Evolutionary conservation across 352 stramenopile species (phyloP).

Genomic region (Pythium monospermum): DNA sequence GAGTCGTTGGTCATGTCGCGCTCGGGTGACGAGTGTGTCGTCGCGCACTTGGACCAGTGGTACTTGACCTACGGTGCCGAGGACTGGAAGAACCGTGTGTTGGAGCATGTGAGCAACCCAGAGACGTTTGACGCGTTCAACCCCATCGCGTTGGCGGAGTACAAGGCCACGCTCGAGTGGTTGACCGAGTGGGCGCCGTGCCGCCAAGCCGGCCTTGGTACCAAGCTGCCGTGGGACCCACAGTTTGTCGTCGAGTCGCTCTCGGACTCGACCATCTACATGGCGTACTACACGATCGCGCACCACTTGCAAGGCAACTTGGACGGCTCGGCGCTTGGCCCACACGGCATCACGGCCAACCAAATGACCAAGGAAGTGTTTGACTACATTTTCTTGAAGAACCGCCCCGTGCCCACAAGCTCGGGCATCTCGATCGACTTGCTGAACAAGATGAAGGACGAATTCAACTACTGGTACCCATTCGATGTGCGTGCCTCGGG

Average conservation of each 20-base stretch:
- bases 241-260: constrained; percentile 99
- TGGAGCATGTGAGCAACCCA: constrained; percentile 92
- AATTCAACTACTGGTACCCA: constrained; percentile 99
- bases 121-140: constrained; percentile 96
- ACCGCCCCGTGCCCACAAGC: constrained; percentile 68
- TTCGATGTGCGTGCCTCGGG: constrained; percentile 97
- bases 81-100: constrained; percentile 95
- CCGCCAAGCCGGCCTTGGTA: constrained; percentile 95
- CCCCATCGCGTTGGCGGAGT: constrained; percentile 89
- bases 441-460: constrained; percentile 91
- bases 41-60: constrained; percentile 99
- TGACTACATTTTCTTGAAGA: constrained; percentile 98
- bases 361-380: constrained; percentile 96
- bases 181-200: constrained; percentile 99
- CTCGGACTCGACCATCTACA: constrained; percentile 99
- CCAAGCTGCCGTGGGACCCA: constrained; percentile 97
- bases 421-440: constrained; percentile 87
- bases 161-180: constrained; percentile 98
- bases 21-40: constrained; percentile 98
- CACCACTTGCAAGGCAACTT: constrained; percentile 97
- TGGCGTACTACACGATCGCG: constrained; percentile 99
- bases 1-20: constrained; percentile 97
- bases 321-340: constrained; percentile 89
- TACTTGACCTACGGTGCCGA: constrained; percentile 99
- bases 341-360: constrained; percentile 77